Evolutionary conservation across 192 early-diverging fungal species (phyloP).

Genomic region (Kickxella alabastrina): DNA sequence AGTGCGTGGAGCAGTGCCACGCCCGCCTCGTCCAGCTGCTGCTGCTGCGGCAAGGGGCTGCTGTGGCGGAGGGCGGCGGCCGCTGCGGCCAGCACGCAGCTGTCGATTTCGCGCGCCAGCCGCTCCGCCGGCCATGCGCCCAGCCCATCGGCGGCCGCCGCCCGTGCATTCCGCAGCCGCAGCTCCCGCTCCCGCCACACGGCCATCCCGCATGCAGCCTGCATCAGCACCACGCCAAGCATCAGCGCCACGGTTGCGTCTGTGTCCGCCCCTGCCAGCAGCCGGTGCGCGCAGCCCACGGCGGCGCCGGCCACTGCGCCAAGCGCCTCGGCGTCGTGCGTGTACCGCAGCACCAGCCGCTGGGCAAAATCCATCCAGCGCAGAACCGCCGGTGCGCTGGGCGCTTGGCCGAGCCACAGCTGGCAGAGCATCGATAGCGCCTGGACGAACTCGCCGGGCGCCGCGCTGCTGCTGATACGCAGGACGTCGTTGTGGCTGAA

Average conservation of each 20-base stretch:
- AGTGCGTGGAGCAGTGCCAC: conserved; percentile 27
- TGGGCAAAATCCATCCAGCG: conserved; percentile 43
- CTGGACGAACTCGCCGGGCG: conserved; percentile 31
- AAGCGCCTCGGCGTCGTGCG: background rate
- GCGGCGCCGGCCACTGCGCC: background rate
- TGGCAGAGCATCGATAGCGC: conserved; percentile 32
- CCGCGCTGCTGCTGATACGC: conserved; percentile 21
- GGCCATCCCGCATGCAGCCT: conserved; percentile 20
- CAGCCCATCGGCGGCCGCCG: conserved; percentile 25
- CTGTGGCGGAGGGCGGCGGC: too few species aligned
- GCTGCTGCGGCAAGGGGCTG: too few species aligned
- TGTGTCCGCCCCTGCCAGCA: conserved; percentile 1
- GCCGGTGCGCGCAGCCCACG: conserved; percentile 3
- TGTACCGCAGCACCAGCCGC: conserved; percentile 7
- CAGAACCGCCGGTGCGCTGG: background rate
- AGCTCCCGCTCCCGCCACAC: background rate
- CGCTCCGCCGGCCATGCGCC: conserved; percentile 7
- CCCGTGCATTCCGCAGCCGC: conserved; percentile 23
- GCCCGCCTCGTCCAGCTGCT: too few species aligned
- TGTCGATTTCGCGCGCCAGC: conserved; percentile 22
- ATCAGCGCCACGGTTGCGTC: conserved; percentile 19
- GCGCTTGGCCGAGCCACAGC: conserved; percentile 24
- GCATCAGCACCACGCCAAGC: conserved; percentile 20
- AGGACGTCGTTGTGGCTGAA: conserved; percentile 31
- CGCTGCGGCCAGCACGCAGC: conserved; percentile 14